Evolutionary conservation across 2,329 filamentous ascomycete genomes (phyloP), one percentile per base, ranked within the genome.

Genomic region (Macroventuria anomochaeta): DNA sequence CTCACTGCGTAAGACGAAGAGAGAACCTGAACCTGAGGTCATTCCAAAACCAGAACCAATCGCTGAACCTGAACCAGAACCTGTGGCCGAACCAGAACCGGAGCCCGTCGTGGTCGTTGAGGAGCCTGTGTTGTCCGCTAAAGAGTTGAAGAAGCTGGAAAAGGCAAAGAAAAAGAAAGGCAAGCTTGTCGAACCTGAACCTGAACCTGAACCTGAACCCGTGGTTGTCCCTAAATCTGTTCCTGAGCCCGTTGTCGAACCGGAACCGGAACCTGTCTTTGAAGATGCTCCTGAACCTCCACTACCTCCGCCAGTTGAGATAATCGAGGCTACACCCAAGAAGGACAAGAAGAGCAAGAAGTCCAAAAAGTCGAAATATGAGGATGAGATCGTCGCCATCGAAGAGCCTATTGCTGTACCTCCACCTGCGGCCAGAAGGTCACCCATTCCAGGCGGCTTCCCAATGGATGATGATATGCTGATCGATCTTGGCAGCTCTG

Each of bases 391-490:
- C 15, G 41, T 42, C 12, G 37, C n/a, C 7, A 18, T 40, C 5
- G 46, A 50, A 38, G 65, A 67, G 42, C 63, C 64, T 21, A 59
- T 59, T 2, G 48, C 54, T 25, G 61, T 34, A n/a, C 44, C 53
- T 37, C 43, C 51, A 5, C 31, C 46, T 31, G 40, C 53, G 5
- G 34, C 46, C 5, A 62, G 72, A 17, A 50, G 69, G 15, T 72
- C 74, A 21, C 78, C 79, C 20, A 70, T 80, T 10, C 77, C 77
- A 29, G 79, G 79, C 40, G 78, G 77, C 8, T 81, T 81, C 41
- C 79, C 79, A 2, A 68, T 67, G 50, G 79, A 80, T 61, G 76
- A 79, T 29, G 70, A 75, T 31, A 64, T 65, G 59, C 53, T 73
- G 48, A 71, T 73, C 26, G 67, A 72, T 46, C 49, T 73, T 20